Base-by-base conservation (phyloP, 2,329 filamentous ascomycete species). In the Colletotrichum filicis region DNA sequence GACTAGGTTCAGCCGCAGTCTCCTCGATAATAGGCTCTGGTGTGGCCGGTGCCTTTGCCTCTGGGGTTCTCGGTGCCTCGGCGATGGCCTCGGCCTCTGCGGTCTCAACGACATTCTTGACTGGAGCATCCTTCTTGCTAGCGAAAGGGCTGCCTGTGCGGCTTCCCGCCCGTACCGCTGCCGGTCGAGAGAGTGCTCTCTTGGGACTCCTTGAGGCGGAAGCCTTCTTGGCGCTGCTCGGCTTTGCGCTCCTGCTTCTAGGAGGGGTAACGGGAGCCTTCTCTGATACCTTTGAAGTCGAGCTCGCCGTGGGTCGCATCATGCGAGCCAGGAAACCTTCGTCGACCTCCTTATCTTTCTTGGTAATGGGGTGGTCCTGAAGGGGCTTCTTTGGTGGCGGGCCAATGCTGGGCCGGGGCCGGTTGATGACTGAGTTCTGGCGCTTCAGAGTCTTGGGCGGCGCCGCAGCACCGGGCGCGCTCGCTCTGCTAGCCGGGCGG, bases 321-420 rank as follows among this genome's bases (percentile, higher is more conserved):
- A 95, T 95, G 65, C 93, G 90, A n/a, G 92, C 93, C 30, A 95
- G 83, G 82, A 95, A 95, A 16, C 90, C 83, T 75, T 94, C 92
- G 75, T 94, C 92, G 1, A 93, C 86, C 22, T 88, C 88, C 59
- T 85, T 86, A 30, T 88, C 85, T 73, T 86, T 85, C 76, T 87
- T 88, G 1, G 84, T 80, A 7, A 86, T 74, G 63, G 88, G 77
- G 76, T 85, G 79, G 56, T 87, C 85, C 80, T 86, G 80, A 73
- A 88, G 83, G 11, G 85, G 79, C 75, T 89, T 91, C 81, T 90
- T 92, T 3, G 90, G 88, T 8, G 90, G 89, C 2, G 85, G 88
- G 1, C 89, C 90, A 22, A 92, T 75, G 76, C 89, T 90, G 3
- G 89, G 87, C 56, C 87, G 83, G 32, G 84, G 78, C 52, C 84